Evolutionary conservation across 108 stramenopile genomes (phyloP).

Genomic region (Stephanodiscus minutulus): DNA sequence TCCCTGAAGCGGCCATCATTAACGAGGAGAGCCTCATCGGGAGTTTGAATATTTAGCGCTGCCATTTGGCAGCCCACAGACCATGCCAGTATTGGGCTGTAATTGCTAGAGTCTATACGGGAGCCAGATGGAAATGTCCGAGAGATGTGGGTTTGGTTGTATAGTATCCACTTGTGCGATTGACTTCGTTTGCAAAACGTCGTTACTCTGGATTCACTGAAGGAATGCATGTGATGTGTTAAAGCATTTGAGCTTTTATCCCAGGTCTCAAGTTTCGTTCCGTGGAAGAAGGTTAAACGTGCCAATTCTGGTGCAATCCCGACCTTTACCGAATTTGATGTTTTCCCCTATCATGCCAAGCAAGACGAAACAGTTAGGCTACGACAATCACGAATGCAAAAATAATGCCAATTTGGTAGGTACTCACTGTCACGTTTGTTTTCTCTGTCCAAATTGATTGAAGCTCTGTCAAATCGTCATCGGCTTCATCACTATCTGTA

Average conservation of each 20-base stretch:
- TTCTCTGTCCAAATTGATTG: slow-evolving; percentile 33
- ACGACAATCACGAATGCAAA: background rate
- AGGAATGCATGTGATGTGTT: slow-evolving; percentile 79
- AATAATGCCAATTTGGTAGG: background rate
- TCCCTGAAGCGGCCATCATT: slow-evolving; percentile 93
- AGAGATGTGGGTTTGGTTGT: slow-evolving; percentile 80
- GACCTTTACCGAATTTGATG: slow-evolving; percentile 37
- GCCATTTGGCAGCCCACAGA: slow-evolving; percentile 91
- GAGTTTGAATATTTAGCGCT: slow-evolving; percentile 93
- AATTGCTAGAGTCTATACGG: slow-evolving; percentile 92
- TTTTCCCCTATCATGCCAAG: slow-evolving; percentile 13
- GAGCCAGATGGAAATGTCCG: slow-evolving; percentile 91
- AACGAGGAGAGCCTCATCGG: slow-evolving; percentile 66
- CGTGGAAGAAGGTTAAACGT: slow-evolving; percentile 75
- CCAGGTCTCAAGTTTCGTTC: slow-evolving; percentile 64
- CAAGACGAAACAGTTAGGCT: background rate
- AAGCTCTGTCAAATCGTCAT: slow-evolving; percentile 48
- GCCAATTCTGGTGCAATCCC: slow-evolving; percentile 63
- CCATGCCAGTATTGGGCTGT: slow-evolving; percentile 91
- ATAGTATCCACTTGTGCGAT: slow-evolving; percentile 63
- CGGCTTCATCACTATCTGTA: slow-evolving; percentile 48
- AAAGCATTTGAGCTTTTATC: slow-evolving; percentile 50
- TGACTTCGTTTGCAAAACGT: slow-evolving; percentile 44
- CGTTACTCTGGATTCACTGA: slow-evolving; percentile 72
- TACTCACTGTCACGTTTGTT: slow-evolving; percentile 30